Percentiles rank a stretch among this genome's conserved stretches.
Evolutionary conservation across 1,284 basidiomycete genomes (phyloP).

Genomic region (Takashimella koratensis): DNA sequence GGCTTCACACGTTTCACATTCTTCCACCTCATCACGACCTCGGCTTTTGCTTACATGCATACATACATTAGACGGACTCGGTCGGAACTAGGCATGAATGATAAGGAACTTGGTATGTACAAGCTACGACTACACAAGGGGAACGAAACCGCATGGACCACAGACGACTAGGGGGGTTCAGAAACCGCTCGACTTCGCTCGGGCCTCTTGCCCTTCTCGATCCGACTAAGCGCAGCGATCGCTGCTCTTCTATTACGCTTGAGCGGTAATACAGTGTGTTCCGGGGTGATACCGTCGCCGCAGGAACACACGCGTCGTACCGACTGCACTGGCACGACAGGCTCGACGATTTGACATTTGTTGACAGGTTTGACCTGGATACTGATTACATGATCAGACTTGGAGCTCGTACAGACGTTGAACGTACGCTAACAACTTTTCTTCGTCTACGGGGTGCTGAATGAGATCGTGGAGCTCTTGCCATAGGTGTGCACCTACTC

Average conservation of each 20-base stretch:
- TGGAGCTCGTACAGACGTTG: no score
- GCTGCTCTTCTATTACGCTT: no score
- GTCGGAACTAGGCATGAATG: background rate
- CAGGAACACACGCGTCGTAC: no score
- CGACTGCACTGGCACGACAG: background rate
- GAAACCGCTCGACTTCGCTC: background rate
- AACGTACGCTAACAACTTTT: no score
- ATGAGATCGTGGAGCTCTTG: background rate
- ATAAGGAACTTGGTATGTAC: no score
- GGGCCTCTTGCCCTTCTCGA: background rate
- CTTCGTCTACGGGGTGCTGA: background rate
- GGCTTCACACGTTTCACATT: conserved; percentile 15
- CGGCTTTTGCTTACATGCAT: conserved; percentile 16
- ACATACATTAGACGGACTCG: conserved; percentile 6
- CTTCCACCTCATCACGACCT: conserved; percentile 15
- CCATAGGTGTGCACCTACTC: background rate
- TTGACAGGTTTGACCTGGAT: no score
- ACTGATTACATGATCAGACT: no score
- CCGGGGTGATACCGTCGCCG: no score
- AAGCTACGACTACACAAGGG: no score
- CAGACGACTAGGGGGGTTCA: background rate
- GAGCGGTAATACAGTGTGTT: no score
- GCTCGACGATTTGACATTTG: background rate
- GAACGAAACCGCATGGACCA: no score
- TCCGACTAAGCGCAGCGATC: no score